Base-by-base conservation (phyloP, 768 basidiomycete species). In the Clavulina sp. region DNA sequence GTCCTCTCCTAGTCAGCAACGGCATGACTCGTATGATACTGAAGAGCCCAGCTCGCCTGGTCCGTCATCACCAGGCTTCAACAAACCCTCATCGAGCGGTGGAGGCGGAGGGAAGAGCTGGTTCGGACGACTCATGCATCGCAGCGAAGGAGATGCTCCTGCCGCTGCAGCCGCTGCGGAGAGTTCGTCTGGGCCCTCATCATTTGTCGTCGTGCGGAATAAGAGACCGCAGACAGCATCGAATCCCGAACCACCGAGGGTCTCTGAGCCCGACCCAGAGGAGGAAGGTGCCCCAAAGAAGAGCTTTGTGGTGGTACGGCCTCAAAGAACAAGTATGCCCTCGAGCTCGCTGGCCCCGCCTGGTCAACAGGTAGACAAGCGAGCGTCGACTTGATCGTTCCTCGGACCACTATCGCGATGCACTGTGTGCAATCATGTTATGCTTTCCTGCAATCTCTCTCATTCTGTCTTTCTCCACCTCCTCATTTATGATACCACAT, bases 311-410 rank as follows among this genome's bases (percentile, higher is more conserved):
- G 43, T 46, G 13, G 43, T 46, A 16, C 13, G 43, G 26, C 43
- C 43, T 46, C 13, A 46, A 24, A 9, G 43, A 26, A 16, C 13
- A 9, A 46, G 13, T 46, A 28, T 13, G 13, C 16, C 43, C 13
- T 21, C 36, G 13, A 21, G 36, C 36, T 1, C 36, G 29, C n/a
- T 31, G 6, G 23, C 52, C 53, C 4, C 21, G 34, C 7, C 48
- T 46, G 7, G 49, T 48, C 34, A 48, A 33, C 46, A 48, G 52
- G 52, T 53, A n/a, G n/a, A n/a, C n/a, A n/a, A n/a, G n/a, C n/a
- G n/a, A n/a, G n/a, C n/a, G n/a, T n/a, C n/a, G n/a, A n/a, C n/a
- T n/a, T n/a, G n/a, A n/a, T n/a, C n/a, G n/a, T n/a, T n/a, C n/a
- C n/a, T n/a, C n/a, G n/a, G n/a, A n/a, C n/a, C n/a, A n/a, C n/a